Evolutionary conservation across 768 basidiomycete species (phyloP).

Genomic region (Termitomyces sp.): DNA sequence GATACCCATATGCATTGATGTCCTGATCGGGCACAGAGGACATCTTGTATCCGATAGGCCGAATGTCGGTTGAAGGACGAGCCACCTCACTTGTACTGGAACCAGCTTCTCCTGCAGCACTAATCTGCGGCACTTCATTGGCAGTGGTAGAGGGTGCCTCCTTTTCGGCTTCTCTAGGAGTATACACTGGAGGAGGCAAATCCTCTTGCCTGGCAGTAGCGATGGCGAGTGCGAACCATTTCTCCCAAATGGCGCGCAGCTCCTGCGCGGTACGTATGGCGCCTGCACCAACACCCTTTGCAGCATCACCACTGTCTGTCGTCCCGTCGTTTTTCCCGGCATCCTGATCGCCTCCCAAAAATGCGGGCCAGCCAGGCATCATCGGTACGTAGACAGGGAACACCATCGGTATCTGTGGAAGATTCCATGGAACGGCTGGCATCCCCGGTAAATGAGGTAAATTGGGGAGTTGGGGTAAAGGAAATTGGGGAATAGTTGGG

Average conservation of each 20-base stretch:
- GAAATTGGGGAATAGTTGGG: constrained; percentile 46
- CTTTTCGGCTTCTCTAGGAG: constrained; percentile 49
- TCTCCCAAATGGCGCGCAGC: constrained; percentile 72
- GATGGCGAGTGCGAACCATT: constrained; percentile 60
- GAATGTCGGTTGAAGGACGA: constrained; percentile 31
- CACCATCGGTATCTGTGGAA: constrained; percentile 71
- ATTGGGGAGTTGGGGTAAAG: constrained; percentile 54
- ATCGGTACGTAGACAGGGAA: constrained; percentile 79
- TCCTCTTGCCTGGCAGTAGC: constrained; percentile 52
- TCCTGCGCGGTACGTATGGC: constrained; percentile 58
- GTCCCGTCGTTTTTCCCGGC: constrained; percentile 27
- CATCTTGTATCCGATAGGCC: constrained; percentile 45
- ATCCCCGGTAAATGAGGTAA: constrained; percentile 71
- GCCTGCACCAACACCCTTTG: constrained; percentile 38
- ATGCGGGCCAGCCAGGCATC: constrained; percentile 61
- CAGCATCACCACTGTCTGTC: constrained; percentile 31
- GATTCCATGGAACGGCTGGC: constrained; percentile 58
- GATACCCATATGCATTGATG: constrained; percentile 66
- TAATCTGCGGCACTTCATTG: constrained; percentile 9
- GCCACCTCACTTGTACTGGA: constrained; percentile 8
- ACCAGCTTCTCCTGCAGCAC: constrained; percentile 12
- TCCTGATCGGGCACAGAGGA: constrained; percentile 61
- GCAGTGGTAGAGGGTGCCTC: constrained; percentile 7
- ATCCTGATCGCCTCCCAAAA: constrained; percentile 51
- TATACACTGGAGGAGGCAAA: constrained; percentile 71